These are phyloP conservation scores for Guyanaporus albipodus DNA, from an alignment of 768 basidiomycete species.

Conservation along the genomic window DNA sequence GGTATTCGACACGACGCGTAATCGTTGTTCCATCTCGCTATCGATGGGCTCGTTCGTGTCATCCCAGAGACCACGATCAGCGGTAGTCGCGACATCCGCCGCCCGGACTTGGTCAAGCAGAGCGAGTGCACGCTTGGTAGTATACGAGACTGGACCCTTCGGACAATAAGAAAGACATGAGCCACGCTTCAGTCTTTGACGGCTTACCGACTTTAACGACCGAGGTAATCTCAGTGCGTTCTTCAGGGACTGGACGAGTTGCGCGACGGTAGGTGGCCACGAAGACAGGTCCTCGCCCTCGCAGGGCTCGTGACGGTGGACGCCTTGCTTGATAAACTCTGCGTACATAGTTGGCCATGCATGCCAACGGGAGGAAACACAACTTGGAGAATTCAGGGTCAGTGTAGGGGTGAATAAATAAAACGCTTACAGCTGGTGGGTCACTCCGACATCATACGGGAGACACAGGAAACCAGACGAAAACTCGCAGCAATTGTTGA, in stretches of 20 bases:
- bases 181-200: too few relatives aligned
- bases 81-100: neutral
- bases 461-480: too few relatives aligned
- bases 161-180: neutral
- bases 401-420: too few relatives aligned
- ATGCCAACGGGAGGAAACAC: neutral
- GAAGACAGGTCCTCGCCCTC: neutral
- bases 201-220: conserved; percentile 4
- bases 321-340: neutral
- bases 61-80: conserved; percentile 3
- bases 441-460: too few relatives aligned
- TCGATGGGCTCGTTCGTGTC: neutral
- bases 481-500: too few relatives aligned
- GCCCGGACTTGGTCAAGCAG: neutral
- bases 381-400: neutral
- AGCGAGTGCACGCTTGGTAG: neutral
- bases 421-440: too few relatives aligned
- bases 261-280: neutral
- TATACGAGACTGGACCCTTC: conserved; percentile 1
- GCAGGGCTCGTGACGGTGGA: neutral
- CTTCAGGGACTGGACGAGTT: neutral
- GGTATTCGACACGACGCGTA: neutral
- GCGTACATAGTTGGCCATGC: neutral
- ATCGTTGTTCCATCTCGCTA: neutral
- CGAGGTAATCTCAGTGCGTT: neutral